Evolutionary conservation across 169 alveolate genomes (phyloP).

Genomic region (Plasmodium ovale): DNA sequence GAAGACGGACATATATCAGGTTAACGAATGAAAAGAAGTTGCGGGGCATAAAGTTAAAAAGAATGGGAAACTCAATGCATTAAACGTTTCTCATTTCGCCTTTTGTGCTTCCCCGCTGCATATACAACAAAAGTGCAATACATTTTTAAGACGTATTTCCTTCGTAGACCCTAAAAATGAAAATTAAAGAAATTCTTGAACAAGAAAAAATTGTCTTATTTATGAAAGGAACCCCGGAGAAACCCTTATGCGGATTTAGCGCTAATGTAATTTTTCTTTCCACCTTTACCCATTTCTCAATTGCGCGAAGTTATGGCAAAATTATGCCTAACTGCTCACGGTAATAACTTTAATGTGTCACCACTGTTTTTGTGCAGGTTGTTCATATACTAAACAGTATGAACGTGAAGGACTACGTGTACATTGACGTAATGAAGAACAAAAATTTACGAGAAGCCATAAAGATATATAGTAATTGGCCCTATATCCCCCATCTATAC

Average conservation of each 20-base stretch:
- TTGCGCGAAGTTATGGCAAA: no score
- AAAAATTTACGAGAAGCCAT: constrained; percentile 88
- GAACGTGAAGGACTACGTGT: constrained; percentile 81
- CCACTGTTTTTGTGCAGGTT: constrained; percentile 68
- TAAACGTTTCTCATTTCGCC: neutral
- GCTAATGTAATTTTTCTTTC: constrained; percentile 77
- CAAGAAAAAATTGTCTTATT: constrained; percentile 75
- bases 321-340: no score
- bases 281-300: neutral
- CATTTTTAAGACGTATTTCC: neutral
- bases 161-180: constrained; percentile 37
- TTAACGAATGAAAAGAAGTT: constrained; percentile 5
- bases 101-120: neutral
- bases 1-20: constrained; percentile 71
- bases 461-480: constrained; percentile 89
- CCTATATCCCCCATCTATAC: constrained; percentile 90
- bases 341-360: no score
- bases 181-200: constrained; percentile 70
- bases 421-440: constrained; percentile 86
- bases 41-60: neutral
- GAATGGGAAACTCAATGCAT: neutral
- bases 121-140: neutral
- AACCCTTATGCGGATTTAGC: constrained; percentile 85
- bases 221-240: constrained; percentile 87
- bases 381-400: constrained; percentile 79